Base-by-base conservation (phyloP, 2,329 filamentous ascomycete genomes). In the Aquanectria penicillioides region DNA sequence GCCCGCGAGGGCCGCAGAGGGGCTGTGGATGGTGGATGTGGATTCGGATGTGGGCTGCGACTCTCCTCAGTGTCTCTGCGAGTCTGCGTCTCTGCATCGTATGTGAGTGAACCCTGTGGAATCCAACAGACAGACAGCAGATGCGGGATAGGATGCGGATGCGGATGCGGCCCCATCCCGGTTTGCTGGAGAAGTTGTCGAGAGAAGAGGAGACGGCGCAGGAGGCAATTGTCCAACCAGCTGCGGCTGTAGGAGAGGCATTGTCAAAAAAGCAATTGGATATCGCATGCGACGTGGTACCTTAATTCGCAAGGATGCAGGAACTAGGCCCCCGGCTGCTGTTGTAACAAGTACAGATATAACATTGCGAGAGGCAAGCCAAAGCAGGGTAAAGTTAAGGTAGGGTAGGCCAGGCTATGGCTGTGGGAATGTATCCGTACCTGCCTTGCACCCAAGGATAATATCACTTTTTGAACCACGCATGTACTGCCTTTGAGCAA, bases 141-240 rank as follows among this genome's bases (percentile, higher is more conserved):
- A 62, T 60, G 63, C 52, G 61, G 64, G 56, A 68, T 52, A 61
- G 26, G 23, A 46, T 46, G 41, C 28, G 51, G 23, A 46, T 46
- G 41, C 28, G 51, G 57, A 63, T 60, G 64, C 58, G 49, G 57
- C 46, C 57, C 40, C 59, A 51, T 68, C 54, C 59, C 37, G 34
- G 62, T 40, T 53, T 62, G 63, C 36, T 64, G 64, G 61, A 54
- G 63, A 57, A 57, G 55, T 59, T 60, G 51, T 63, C 57, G 57
- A 66, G 58, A 65, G 57, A 61, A 59, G 66, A 64, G 67, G 64
- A 68, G 57, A 69, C 63, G 52, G 56, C 26, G 40, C 25, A 28
- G 44, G 41, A 26, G 23, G 40, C 60, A 47, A 70, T 71, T 72
- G 63, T 60, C 70, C 67, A 72, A 71, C 69, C 69, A 72, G 62